phyloP scores from a whole-genome alignment of 768 basidiomycete genomes.

The Russula compacta region DNA sequence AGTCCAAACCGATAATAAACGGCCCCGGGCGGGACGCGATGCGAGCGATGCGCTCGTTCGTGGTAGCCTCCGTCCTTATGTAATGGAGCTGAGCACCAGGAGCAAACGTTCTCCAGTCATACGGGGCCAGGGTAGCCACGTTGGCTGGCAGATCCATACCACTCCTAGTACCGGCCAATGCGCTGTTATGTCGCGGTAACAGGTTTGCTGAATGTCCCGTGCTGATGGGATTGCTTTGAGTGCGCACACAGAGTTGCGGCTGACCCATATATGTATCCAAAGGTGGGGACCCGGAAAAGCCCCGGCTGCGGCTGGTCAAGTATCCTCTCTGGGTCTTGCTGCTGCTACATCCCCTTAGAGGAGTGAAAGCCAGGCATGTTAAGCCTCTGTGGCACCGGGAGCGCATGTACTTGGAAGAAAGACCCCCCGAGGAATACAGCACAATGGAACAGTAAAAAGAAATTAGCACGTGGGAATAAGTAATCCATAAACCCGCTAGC shows the following conservation, averaged over 20 bases:
- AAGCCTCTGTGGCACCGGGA: neutral
- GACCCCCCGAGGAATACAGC: too few species aligned
- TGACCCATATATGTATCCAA: neutral
- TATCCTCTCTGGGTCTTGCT: neutral
- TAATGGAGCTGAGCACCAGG: conserved; percentile 11
- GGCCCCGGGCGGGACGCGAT: neutral
- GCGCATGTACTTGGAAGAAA: neutral
- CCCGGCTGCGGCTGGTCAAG: neutral
- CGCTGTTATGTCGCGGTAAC: neutral
- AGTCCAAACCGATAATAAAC: conserved; percentile 50
- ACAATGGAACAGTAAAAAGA: neutral
- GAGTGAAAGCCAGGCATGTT: neutral
- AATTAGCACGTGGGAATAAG: neutral
- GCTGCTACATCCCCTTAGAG: neutral
- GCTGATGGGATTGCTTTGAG: neutral
- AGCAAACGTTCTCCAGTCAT: conserved; percentile 9
- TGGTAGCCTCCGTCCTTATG: conserved; percentile 9
- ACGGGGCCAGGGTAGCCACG: neutral
- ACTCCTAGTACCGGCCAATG: too few species aligned
- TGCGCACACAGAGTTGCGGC: neutral
- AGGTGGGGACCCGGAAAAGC: neutral
- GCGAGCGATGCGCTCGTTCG: conserved; percentile 10
- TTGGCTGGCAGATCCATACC: neutral
- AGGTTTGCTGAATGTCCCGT: neutral
- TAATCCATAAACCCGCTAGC: neutral